Conservation (phyloP, 768 basidiomycete species). For the Naganishia vaughanmartiniae region DNA sequence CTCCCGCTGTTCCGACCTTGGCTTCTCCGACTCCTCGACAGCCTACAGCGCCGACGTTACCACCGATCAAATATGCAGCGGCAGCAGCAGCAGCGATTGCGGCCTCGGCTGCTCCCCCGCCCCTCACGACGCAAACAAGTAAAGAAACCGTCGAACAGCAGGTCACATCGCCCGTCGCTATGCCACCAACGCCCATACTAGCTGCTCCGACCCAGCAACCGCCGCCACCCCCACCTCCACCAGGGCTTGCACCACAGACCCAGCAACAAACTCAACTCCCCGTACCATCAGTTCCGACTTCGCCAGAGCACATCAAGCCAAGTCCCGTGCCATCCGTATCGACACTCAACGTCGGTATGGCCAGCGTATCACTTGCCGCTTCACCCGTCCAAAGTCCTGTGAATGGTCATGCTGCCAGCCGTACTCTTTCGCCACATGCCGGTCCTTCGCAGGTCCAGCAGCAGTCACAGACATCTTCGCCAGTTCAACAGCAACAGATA, state of each 20-base stretch:
- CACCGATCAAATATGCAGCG: conserved; percentile 86
- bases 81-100: conserved; percentile 71
- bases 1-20: conserved; percentile 12
- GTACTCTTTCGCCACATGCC: conserved; percentile 57
- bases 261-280: conserved; percentile 23
- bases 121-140: not conserved
- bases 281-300: conserved; percentile 9
- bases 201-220: conserved; percentile 23
- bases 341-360: conserved; percentile 16
- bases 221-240: conserved; percentile 27
- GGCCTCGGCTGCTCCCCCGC: conserved; percentile 34
- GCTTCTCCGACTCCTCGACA: conserved; percentile 28
- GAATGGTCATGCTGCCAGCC: conserved; percentile 55
- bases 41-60: conserved; percentile 53
- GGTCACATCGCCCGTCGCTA: not conserved
- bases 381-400: conserved; percentile 16
- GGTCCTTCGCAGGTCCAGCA: conserved; percentile 32
- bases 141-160: not conserved
- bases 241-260: conserved; percentile 5
- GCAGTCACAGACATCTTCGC: conserved; percentile 24
- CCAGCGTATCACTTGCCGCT: conserved; percentile 24
- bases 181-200: conserved; percentile 22
- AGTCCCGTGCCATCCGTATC: conserved; percentile 17
- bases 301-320: not conserved
- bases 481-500: conserved; percentile 46